A percentile compares a stretch with the other conserved stretches of the same genome.
These are phyloP conservation scores for Podila epicladia DNA, from an alignment of 192 early-diverging fungal species.

Conservation along the genomic window DNA sequence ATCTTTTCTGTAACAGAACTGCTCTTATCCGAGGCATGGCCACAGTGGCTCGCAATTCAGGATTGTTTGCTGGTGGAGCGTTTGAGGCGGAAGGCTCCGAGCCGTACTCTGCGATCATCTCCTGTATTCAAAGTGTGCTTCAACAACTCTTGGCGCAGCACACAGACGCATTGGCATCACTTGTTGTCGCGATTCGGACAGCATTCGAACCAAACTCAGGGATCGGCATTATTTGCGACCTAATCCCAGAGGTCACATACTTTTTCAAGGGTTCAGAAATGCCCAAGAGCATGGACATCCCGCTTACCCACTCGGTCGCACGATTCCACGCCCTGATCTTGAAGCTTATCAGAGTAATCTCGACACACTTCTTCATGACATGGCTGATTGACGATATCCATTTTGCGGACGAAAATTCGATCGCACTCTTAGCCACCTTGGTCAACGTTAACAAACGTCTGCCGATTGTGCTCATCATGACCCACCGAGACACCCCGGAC, in stretches of 20 bases:
- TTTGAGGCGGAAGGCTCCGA: constrained; percentile 29
- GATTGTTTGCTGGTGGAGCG: constrained; percentile 37
- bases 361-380: constrained; percentile 52
- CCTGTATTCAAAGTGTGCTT: constrained; percentile 32
- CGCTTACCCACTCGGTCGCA: constrained; percentile 26
- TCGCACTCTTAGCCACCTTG: constrained; percentile 24
- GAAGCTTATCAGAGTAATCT: constrained; percentile 41
- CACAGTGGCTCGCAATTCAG: constrained; percentile 29
- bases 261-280: constrained; percentile 31
- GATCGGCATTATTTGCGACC: constrained; percentile 41
- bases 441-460: constrained; percentile 43
- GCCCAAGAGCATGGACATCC: constrained; percentile 26
- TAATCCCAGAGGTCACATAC: constrained; percentile 39
- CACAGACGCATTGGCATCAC: constrained; percentile 32
- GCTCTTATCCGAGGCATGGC: constrained; percentile 41
- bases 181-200: constrained; percentile 42
- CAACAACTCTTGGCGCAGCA: constrained; percentile 43
- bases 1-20: constrained; percentile 7
- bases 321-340: constrained; percentile 47
- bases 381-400: constrained; percentile 50
- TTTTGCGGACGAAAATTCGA: constrained; percentile 48
- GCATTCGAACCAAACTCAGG: constrained; percentile 44
- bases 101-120: constrained; percentile 41
- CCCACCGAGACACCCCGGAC: constrained; percentile 30
- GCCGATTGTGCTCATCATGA: constrained; percentile 47